Evolutionary conservation across 371 early-diverging fungal species (phyloP).

Genomic region (Phascolomyces articulosus): DNA sequence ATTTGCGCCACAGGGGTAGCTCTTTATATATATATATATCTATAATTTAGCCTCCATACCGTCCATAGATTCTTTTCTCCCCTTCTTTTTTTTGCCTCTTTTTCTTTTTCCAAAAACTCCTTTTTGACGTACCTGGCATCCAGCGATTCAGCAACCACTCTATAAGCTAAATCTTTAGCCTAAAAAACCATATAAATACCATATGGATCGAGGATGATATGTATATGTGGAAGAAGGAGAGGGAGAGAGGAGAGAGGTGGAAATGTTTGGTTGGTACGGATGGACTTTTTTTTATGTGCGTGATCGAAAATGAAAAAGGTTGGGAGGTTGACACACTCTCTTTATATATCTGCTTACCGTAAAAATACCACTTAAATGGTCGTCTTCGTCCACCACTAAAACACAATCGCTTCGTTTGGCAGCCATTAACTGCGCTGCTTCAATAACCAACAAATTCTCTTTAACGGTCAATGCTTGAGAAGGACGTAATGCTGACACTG

Average conservation of each 20-base stretch:
- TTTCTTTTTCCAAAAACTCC: too few species aligned
- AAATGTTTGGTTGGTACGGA: too few species aligned
- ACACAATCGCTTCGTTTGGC: conserved; percentile 96
- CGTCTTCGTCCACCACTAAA: conserved; percentile 89
- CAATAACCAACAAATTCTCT: conserved; percentile 86
- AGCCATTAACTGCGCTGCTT: conserved; percentile 97
- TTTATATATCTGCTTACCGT: conserved; percentile 72
- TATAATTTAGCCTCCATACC: background rate
- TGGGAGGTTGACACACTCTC: too few species aligned
- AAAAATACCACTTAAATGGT: conserved; percentile 93
- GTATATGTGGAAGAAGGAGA: too few species aligned
- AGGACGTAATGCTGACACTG: conserved; percentile 92
- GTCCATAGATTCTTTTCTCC: too few species aligned
- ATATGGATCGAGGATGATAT: too few species aligned
- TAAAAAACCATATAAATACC: conserved; percentile 20
- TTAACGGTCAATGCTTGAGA: conserved; percentile 91
- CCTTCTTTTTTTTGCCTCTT: background rate
- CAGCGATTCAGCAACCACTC: conserved; percentile 30
- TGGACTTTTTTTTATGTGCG: too few species aligned
- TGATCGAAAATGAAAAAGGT: too few species aligned
- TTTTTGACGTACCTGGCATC: conserved; percentile 25
- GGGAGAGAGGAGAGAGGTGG: too few species aligned
- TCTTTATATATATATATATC: conserved; percentile 16
- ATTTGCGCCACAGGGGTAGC: conserved; percentile 73
- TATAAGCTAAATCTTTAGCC: conserved; percentile 37